Conservation (phyloP, 371 early-diverging fungal species). For the Rhizopus delemar region DNA sequence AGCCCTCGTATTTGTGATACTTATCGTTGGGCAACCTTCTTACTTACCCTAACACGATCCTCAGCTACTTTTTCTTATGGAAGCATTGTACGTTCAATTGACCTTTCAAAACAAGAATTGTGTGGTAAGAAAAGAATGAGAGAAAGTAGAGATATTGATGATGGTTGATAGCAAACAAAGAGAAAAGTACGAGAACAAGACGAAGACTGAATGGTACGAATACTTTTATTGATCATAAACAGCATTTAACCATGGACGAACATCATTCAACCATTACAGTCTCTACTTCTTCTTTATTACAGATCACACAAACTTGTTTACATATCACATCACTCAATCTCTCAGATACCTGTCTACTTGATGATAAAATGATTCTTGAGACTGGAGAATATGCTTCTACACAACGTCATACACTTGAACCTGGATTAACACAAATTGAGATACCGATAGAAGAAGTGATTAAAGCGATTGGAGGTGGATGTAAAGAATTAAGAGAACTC, state of each 20-base stretch:
- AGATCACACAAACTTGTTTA: slow-evolving; percentile 51
- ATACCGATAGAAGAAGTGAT: slow-evolving; percentile 50
- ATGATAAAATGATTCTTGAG: slow-evolving; percentile 55
- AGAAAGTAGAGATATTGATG: background rate
- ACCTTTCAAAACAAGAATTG: slow-evolving; percentile 33
- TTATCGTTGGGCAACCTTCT: slow-evolving; percentile 63
- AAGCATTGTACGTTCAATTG: slow-evolving; percentile 33
- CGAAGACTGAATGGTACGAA: background rate
- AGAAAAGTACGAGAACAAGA: slow-evolving; percentile 15
- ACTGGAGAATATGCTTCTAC: slow-evolving; percentile 65
- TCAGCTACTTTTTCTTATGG: slow-evolving; percentile 37
- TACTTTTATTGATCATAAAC: background rate
- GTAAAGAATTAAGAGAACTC: slow-evolving; percentile 46
- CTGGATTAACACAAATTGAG: slow-evolving; percentile 54
- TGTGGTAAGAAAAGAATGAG: slow-evolving; percentile 20
- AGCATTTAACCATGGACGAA: background rate
- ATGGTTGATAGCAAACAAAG: slow-evolving; percentile 25
- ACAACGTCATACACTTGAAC: slow-evolving; percentile 54
- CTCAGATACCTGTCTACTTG: slow-evolving; percentile 49
- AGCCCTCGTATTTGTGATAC: slow-evolving; percentile 54
- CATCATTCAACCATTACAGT: slow-evolving; percentile 36
- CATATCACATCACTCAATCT: slow-evolving; percentile 52
- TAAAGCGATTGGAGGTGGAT: slow-evolving; percentile 46
- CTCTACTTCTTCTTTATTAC: slow-evolving; percentile 60
- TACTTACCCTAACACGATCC: slow-evolving; percentile 53